Conservation (phyloP, 495 filamentous ascomycete genomes). For the Tuber brumale region DNA sequence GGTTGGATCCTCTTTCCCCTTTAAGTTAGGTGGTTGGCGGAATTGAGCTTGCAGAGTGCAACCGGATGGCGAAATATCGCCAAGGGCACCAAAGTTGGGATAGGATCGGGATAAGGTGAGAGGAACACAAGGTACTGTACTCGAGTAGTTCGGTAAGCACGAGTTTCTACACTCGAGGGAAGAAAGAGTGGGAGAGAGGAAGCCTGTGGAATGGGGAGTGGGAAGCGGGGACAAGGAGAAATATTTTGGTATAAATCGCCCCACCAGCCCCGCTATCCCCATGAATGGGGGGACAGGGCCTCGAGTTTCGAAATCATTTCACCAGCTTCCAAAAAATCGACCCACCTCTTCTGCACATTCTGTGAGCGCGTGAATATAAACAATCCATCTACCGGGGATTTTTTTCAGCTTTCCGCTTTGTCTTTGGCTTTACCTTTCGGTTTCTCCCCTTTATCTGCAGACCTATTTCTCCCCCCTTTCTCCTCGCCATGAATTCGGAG, state of each 20-base stretch:
- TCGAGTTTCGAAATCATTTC: background rate
- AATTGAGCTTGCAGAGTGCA: background rate
- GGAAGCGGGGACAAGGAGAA: background rate
- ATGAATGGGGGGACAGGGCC: background rate
- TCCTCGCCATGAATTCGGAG: slow-evolving; percentile 65
- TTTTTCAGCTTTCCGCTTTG: background rate
- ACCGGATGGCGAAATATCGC: background rate
- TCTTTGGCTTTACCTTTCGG: background rate
- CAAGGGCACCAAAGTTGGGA: background rate
- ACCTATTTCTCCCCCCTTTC: background rate
- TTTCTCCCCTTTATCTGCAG: background rate
- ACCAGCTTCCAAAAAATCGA: background rate
- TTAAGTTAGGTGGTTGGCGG: background rate
- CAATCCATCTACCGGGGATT: background rate
- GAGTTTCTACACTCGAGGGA: background rate
- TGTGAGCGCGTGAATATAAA: background rate
- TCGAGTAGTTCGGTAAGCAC: background rate
- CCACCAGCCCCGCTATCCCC: background rate
- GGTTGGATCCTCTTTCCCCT: background rate
- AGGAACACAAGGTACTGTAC: background rate
- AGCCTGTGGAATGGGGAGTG: background rate
- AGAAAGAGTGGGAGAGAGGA: background rate
- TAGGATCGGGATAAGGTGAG: background rate
- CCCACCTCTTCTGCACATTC: background rate
- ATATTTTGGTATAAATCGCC: background rate